Percentiles rank a stretch among this genome's conserved stretches.
Conservation (phyloP, 148 eudicot species). For the Polygonum maritimum region DNA sequence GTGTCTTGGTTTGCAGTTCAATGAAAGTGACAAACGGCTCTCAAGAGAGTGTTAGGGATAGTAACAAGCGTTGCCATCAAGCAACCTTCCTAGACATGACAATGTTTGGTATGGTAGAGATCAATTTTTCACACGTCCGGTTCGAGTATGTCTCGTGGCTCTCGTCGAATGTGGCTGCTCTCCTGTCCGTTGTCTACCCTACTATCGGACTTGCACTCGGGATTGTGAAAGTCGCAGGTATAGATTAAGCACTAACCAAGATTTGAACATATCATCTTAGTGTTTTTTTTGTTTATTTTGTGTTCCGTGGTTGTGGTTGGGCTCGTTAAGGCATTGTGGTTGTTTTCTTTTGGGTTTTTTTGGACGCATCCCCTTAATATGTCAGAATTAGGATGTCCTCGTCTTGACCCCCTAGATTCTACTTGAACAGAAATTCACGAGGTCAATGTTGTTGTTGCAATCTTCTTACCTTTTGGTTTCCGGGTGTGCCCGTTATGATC, state of each 20-base stretch:
- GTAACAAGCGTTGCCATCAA: slow-evolving; percentile 30
- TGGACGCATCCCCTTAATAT: too few relatives aligned
- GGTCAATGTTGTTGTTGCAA: too few relatives aligned
- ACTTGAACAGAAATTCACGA: too few relatives aligned
- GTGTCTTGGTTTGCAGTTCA: slow-evolving; percentile 36
- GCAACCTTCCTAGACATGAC: slow-evolving; percentile 70
- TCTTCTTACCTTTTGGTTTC: too few relatives aligned
- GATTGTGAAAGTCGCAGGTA: slow-evolving; percentile 57
- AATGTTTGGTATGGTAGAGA: slow-evolving; percentile 44
- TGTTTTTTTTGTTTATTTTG: too few relatives aligned
- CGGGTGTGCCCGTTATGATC: background rate
- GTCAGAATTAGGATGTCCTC: too few relatives aligned
- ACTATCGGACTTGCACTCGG: slow-evolving; percentile 76
- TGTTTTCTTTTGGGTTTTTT: too few relatives aligned
- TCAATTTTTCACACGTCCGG: slow-evolving; percentile 64
- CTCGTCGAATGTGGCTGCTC: slow-evolving; percentile 71
- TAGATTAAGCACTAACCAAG: background rate
- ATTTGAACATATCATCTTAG: too few relatives aligned
- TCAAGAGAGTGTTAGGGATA: slow-evolving; percentile 31
- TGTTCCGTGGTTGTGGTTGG: too few relatives aligned
- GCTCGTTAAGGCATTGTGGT: too few relatives aligned
- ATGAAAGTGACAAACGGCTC: slow-evolving; percentile 59
- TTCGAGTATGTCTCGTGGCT: slow-evolving; percentile 79
- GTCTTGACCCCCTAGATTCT: too few relatives aligned
- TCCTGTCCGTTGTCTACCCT: slow-evolving; percentile 77